Evolutionary conservation across 257 asterid species (phyloP).

Genomic region (Thymus quinquecostatus): DNA sequence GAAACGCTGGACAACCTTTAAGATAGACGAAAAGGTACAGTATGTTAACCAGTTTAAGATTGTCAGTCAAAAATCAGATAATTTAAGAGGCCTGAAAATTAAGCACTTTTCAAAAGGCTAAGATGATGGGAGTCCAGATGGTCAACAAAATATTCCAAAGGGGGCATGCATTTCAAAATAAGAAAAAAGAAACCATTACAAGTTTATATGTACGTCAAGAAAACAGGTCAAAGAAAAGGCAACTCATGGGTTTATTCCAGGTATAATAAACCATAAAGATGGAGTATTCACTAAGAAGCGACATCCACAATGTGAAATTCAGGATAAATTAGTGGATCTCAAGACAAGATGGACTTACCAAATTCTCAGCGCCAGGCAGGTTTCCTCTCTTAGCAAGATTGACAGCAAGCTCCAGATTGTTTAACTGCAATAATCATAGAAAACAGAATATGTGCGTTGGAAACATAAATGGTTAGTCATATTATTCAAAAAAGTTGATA

Average conservation of each 20-base stretch:
- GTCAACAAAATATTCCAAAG: conserved; percentile 3
- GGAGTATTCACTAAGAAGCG: conserved; percentile 24
- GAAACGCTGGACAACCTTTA: conserved; percentile 93
- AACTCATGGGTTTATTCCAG: conserved; percentile 2
- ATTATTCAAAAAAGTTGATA: conserved; percentile 19
- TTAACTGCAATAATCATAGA: conserved; percentile 56
- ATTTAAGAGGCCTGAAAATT: background rate
- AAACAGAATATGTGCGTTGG: conserved; percentile 8
- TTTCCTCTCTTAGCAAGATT: conserved; percentile 99
- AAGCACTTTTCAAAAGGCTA: background rate
- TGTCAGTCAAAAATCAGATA: background rate
- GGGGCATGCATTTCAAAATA: conserved; percentile 24
- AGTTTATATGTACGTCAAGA: conserved; percentile 9
- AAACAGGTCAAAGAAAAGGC: background rate
- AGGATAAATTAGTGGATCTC: conserved; percentile 19
- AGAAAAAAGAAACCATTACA: conserved; percentile 1
- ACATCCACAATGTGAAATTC: conserved; percentile 16
- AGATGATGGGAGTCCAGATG: conserved; percentile 4
- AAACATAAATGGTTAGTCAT: conserved; percentile 1
- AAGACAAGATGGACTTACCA: conserved; percentile 57
- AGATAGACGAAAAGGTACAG: conserved; percentile 25
- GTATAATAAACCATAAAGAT: conserved; percentile 15
- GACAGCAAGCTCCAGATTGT: conserved; percentile 99
- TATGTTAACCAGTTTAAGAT: conserved; percentile 1
- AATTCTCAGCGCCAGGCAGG: conserved; percentile 98